Evolutionary conservation across 2,329 filamentous ascomycete species (phyloP), one percentile per base, ranked within the genome.

Genomic region (Coniochaeta sp.): DNA sequence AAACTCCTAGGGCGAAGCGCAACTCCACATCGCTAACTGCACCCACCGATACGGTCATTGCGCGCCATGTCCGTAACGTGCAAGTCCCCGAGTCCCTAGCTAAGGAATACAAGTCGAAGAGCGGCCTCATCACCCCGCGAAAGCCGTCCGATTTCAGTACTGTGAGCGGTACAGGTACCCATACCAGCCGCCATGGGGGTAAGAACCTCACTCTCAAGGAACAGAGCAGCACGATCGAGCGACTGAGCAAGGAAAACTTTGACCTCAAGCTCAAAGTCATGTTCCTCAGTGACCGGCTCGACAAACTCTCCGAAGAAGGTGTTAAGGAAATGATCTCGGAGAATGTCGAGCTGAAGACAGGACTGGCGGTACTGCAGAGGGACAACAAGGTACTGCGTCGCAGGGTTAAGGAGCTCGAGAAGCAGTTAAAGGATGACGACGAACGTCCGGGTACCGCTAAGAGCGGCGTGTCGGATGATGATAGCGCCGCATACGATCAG

Each of bases 281-380:
- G 77, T 99, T 96, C 64, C 79, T 99, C 48, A 95, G 92, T 62
- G 89, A 97, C 67, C 87, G 92, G 1, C 74, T 99, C 18, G 91
- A 95, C 68, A 94, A 92, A 64, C 81, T 95, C 38, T 96, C 91
- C 1, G 92, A 97, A 66, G 92, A 97, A 70, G 91, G 91, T 57
- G 86, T 99, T 66, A 95, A 95, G 71, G 92, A 96, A 66, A 95
- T 96, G 86, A 95, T 97, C 61, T 91, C 90, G 42, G 92, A 96
- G 68, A 99, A 96, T 61, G 92, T 97, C 4, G 91, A 96, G 65
- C 79, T 97, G 48, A 94, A 95, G 68, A 96, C 92, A 0, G 89
- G 89, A 55, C 81, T 96, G 42, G 84, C 92, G 3, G 89, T 94
- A 31, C 78, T 94, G 53, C 90, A 95, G 67, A 89, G 95, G 57